Conservation (phyloP, 176 grass and related monocot genomes). For the Tuctoria greenei region DNA sequence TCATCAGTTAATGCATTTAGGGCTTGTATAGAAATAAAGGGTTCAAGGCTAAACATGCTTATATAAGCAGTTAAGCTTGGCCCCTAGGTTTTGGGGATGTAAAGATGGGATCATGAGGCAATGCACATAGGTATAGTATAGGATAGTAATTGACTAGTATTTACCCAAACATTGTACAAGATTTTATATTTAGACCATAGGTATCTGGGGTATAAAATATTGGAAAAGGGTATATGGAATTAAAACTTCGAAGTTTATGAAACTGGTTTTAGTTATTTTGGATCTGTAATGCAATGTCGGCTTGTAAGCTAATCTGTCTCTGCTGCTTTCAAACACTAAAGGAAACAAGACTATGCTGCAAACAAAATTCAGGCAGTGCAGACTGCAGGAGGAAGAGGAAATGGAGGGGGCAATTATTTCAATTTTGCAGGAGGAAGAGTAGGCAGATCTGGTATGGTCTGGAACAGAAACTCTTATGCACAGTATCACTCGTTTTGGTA, state of each 20-base stretch:
- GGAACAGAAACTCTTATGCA: neutral
- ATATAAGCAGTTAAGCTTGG: conserved; percentile 29
- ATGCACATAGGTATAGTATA: conserved; percentile 49
- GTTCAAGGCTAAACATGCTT: conserved; percentile 32
- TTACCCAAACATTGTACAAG: conserved; percentile 56
- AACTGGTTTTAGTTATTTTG: conserved; percentile 38
- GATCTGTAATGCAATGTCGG: neutral
- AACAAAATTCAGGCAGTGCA: neutral
- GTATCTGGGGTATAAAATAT: conserved; percentile 38
- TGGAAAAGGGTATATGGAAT: conserved; percentile 41
- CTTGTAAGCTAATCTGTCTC: neutral
- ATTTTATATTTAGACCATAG: conserved; percentile 48
- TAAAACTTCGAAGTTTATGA: conserved; percentile 33
- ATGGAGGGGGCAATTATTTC: neutral
- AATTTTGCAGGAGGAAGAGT: neutral
- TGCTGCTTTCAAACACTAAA: neutral
- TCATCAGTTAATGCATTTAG: conserved; percentile 45
- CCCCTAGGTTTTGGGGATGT: conserved; percentile 53
- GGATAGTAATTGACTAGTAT: conserved; percentile 36
- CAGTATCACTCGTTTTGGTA: neutral
- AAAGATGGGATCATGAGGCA: conserved; percentile 57
- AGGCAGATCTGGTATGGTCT: neutral
- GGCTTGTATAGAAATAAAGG: conserved; percentile 66
- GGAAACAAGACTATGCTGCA: neutral
- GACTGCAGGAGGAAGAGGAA: neutral